Percentiles rank a stretch among this genome's conserved stretches.
These are phyloP conservation scores for Penicillium atrosanguineum DNA, from an alignment of 495 filamentous ascomycete genomes.

Conservation along the genomic window DNA sequence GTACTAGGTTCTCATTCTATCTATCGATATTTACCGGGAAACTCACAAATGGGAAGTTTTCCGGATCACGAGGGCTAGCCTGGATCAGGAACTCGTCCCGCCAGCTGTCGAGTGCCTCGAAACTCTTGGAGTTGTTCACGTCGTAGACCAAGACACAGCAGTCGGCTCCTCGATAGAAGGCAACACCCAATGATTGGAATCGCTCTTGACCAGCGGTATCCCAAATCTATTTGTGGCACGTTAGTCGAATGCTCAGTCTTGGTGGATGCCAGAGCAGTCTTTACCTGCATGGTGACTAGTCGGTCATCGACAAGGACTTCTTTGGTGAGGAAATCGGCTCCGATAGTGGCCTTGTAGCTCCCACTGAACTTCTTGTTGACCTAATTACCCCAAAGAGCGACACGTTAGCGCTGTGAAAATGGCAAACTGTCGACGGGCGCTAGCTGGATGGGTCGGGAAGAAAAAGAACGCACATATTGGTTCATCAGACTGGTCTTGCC, in stretches of 20 bases:
- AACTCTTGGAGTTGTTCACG: slow-evolving; percentile 98
- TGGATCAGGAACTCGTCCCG: slow-evolving; percentile 98
- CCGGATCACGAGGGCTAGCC: slow-evolving; percentile 91
- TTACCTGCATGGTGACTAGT: slow-evolving; percentile 96
- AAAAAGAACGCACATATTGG: slow-evolving; percentile 85
- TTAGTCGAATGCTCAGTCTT: slow-evolving; percentile 12
- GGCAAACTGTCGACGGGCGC: slow-evolving; percentile 6
- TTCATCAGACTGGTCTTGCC: slow-evolving; percentile 99
- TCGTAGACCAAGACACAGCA: slow-evolving; percentile 99
- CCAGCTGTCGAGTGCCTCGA: slow-evolving; percentile 98
- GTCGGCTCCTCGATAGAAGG: slow-evolving; percentile 97
- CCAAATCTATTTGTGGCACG: slow-evolving; percentile 68
- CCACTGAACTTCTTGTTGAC: slow-evolving; percentile 99
- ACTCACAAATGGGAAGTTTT: slow-evolving; percentile 95
- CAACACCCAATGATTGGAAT: slow-evolving; percentile 95
- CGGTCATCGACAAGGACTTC: slow-evolving; percentile 97
- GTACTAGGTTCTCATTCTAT: neutral
- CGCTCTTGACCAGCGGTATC: slow-evolving; percentile 97
- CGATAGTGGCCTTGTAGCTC: slow-evolving; percentile 99
- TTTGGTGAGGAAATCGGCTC: slow-evolving; percentile 97
- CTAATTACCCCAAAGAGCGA: slow-evolving; percentile 40
- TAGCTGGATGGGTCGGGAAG: slow-evolving; percentile 3
- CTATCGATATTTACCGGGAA: neutral
- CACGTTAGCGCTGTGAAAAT: slow-evolving; percentile 21
- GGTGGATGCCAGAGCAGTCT: slow-evolving; percentile 12